Conservation (phyloP, 2,329 filamentous ascomycete genomes). For the Mycogone perniciosa region DNA sequence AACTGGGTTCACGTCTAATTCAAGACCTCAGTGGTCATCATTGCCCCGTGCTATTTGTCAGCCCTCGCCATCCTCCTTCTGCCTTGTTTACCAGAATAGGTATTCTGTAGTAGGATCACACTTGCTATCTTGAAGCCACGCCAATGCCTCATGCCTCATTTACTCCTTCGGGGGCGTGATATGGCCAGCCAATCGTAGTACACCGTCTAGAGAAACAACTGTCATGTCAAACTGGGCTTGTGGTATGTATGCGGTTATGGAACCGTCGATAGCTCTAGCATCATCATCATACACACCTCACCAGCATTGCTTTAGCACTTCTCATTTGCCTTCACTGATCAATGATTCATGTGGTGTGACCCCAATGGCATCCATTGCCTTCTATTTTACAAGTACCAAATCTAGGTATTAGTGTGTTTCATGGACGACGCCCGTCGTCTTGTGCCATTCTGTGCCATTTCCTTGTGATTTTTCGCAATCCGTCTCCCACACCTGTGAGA, state of each 20-base stretch:
- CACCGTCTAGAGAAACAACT: background rate
- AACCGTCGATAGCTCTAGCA: too few species aligned
- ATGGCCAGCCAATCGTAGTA: background rate
- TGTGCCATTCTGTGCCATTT: background rate
- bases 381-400: background rate
- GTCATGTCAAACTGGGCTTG: too few species aligned
- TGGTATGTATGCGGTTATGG: too few species aligned
- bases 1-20: too few species aligned
- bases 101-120: too few species aligned
- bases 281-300: too few species aligned
- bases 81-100: background rate
- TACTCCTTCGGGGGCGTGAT: too few species aligned
- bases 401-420: background rate
- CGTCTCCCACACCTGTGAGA: background rate
- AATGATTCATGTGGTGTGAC: too few species aligned
- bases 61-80: background rate
- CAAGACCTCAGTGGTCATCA: background rate
- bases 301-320: too few species aligned
- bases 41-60: background rate
- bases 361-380: background rate
- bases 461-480: background rate
- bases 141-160: background rate
- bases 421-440: background rate
- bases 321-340: too few species aligned
- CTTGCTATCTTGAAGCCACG: background rate